A percentile compares a stretch with the other conserved stretches of the same genome.
phyloP scores from a whole-genome alignment of 192 early-diverging fungal species.

The Coemansia sp. region DNA sequence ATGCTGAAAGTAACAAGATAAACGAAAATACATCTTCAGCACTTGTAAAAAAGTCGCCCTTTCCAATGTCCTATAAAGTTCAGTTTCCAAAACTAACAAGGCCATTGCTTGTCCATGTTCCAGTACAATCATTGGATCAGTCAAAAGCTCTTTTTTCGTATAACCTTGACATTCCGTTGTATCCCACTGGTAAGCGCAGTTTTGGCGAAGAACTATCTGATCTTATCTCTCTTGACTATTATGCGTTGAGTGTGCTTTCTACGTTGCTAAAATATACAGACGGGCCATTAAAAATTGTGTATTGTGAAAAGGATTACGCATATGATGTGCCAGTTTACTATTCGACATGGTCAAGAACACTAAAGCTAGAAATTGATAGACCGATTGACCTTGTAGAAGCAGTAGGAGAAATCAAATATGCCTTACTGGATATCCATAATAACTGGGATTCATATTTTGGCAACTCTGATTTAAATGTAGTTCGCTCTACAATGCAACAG shows the following conservation, averaged over 20 bases:
- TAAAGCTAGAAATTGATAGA: slow-evolving; percentile 30
- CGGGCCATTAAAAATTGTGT: slow-evolving; percentile 73
- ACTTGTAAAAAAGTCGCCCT: slow-evolving; percentile 13
- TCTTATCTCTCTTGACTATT: slow-evolving; percentile 53
- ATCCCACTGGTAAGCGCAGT: slow-evolving; percentile 13
- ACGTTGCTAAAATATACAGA: slow-evolving; percentile 71
- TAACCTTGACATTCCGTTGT: slow-evolving; percentile 36
- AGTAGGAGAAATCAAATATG: slow-evolving; percentile 21
- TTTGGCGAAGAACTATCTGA: slow-evolving; percentile 41
- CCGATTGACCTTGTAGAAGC: slow-evolving; percentile 39
- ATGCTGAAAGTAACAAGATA: not conserved
- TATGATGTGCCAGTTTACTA: slow-evolving; percentile 66
- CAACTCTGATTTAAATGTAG: slow-evolving; percentile 44
- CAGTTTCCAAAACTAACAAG: slow-evolving; percentile 42
- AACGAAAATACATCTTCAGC: not conserved
- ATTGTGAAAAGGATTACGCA: slow-evolving; percentile 74
- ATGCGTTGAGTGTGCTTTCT: slow-evolving; percentile 61
- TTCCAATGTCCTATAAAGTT: slow-evolving; percentile 46
- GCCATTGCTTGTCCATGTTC: slow-evolving; percentile 52
- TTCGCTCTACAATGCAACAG: slow-evolving; percentile 29
- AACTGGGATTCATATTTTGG: slow-evolving; percentile 41
- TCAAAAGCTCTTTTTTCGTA: slow-evolving; percentile 47
- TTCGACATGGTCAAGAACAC: slow-evolving; percentile 61
- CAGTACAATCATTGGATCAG: slow-evolving; percentile 52
- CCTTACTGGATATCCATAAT: slow-evolving; percentile 14